Conservation (phyloP, 768 basidiomycete species). For the Podaxis sp. region DNA sequence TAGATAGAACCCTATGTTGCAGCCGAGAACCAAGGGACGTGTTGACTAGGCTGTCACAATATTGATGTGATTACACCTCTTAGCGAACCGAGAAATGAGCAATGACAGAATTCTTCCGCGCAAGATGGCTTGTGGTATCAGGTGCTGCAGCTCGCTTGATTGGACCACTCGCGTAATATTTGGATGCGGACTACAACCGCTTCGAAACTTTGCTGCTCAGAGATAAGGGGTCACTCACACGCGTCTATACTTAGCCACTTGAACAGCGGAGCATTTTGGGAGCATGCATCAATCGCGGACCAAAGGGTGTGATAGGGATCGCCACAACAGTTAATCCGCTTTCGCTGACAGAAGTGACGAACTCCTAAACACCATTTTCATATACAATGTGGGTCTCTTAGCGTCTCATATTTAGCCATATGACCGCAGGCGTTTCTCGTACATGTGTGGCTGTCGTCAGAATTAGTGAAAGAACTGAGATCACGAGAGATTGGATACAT, state of each 20-base stretch:
- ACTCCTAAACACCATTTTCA: neutral
- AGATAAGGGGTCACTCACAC: neutral
- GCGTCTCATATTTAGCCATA: neutral
- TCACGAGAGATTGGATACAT: neutral
- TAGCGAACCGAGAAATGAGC: neutral
- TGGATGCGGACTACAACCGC: neutral
- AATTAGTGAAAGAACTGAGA: neutral
- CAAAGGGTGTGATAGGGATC: neutral
- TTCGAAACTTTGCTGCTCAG: neutral
- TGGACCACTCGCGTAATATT: neutral
- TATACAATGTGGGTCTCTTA: neutral
- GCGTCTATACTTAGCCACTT: neutral
- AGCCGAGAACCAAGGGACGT: neutral
- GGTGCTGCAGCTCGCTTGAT: neutral
- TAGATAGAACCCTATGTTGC: neutral
- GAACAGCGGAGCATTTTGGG: neutral
- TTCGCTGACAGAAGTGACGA: neutral
- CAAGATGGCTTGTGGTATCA: neutral
- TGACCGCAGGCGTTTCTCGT: neutral
- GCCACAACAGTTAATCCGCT: neutral
- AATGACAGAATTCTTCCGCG: neutral
- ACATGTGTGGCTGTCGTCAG: neutral
- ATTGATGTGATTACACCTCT: neutral
- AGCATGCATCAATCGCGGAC: neutral
- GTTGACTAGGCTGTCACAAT: neutral